Evolutionary conservation across 108 stramenopile genomes (phyloP).

Genomic region (Skeletonema tropicum): DNA sequence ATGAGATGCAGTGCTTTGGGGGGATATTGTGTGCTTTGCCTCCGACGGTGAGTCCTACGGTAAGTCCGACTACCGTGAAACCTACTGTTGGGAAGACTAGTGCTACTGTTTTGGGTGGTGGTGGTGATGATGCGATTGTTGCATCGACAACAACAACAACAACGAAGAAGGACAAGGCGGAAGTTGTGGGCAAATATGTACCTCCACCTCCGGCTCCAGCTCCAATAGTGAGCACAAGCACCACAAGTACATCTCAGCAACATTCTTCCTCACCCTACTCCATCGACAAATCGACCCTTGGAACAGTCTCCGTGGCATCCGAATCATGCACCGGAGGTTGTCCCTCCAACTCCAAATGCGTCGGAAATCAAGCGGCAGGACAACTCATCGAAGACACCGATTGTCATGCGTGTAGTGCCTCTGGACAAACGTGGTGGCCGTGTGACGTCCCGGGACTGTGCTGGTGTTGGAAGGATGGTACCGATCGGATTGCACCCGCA

Average conservation of each 20-base stretch:
- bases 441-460: slow-evolving; percentile 28
- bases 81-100: neutral
- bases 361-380: slow-evolving; percentile 26
- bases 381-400: slow-evolving; percentile 29
- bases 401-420: slow-evolving; percentile 12
- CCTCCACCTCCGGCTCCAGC: neutral
- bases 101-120: neutral
- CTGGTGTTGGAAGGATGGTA: slow-evolving; percentile 39
- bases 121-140: neutral
- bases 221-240: neutral
- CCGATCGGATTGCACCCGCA: slow-evolving; percentile 32
- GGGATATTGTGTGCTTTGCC: slow-evolving; percentile 22
- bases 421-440: slow-evolving; percentile 35
- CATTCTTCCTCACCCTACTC: slow-evolving; percentile 38
- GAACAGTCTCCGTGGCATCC: slow-evolving; percentile 22
- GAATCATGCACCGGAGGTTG: slow-evolving; percentile 28
- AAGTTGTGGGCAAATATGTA: slow-evolving; percentile 17
- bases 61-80: neutral
- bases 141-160: neutral
- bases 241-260: slow-evolving; percentile 4
- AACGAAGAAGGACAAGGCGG: slow-evolving; percentile 29
- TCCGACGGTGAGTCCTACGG: slow-evolving; percentile 12
- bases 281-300: slow-evolving; percentile 24
- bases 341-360: slow-evolving; percentile 30
- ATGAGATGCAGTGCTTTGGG: slow-evolving; percentile 14